Evolutionary conservation across 192 early-diverging fungal genomes (phyloP), one percentile per base, ranked within the genome.

Genomic region (Geranomyces michiganensis): DNA sequence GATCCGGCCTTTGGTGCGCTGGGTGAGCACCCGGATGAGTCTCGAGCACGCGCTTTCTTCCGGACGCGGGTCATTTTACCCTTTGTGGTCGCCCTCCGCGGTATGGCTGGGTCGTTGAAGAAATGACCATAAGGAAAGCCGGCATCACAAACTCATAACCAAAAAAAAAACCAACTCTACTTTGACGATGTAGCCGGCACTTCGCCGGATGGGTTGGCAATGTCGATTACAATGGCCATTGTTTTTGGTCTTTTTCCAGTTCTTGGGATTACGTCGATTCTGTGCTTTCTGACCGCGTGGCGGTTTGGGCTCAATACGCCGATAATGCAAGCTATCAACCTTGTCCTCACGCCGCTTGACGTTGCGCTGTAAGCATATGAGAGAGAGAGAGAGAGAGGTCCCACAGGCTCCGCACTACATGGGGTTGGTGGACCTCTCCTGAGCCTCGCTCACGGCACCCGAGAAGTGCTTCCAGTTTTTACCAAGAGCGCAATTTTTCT

Each of bases 281-380:
- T 76, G 1, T 74, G 73, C 51, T 58, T 74, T 43, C 14, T 36
- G 5, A 55, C 58, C 17, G 65, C 73, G 10, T 68, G 65, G 65
- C 44, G 46, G 17, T 68, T 36, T 19, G 55, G 59, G 26, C 58
- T 71, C 12, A 77, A 77, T 32, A 71, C 46, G 10, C 75, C 75
- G 48, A 33, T 74, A 17, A 74, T 74, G 47, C 75, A 71, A 31
- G 70, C 75, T 8, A 68, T 67, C 26, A 71, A 70, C 46, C 31
- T 71, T 15, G 21, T 62, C 70, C 61, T 72, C 19, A 77, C 75
- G 17, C 78, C 67, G 48, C 32, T 55, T 36, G 65, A 67, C 15
- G 44, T 68, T 22, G 70, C 68, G 27, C 43, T 70, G 68, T 69
- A 55, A 26, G 66, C 13, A 43, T 7, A 26, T n/a, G 51, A 53